These are phyloP conservation scores for Komagataella ulmi DNA, from an alignment of 805 yeast species.

Conservation along the genomic window DNA sequence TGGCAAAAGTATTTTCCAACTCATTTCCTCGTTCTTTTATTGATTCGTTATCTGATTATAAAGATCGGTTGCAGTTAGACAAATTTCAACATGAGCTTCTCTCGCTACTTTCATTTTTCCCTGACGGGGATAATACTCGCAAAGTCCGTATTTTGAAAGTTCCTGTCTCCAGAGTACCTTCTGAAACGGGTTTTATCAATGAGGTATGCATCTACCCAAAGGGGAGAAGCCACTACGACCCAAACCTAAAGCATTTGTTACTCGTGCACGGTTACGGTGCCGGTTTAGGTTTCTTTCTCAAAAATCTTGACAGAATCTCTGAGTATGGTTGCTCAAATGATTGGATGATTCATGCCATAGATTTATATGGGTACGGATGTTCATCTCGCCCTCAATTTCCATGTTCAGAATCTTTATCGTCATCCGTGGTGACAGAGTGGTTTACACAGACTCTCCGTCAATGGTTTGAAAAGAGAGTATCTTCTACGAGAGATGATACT, in stretches of 20 bases:
- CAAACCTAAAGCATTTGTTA: slow-evolving; percentile 37
- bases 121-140: slow-evolving; percentile 35
- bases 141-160: slow-evolving; percentile 36
- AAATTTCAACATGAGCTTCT: slow-evolving; percentile 31
- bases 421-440: slow-evolving; percentile 42
- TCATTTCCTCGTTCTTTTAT: slow-evolving; percentile 43
- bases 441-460: slow-evolving; percentile 49
- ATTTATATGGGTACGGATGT: slow-evolving; percentile 82
- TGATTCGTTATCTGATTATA: slow-evolving; percentile 42
- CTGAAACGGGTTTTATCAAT: slow-evolving; percentile 44
- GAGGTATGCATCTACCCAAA: slow-evolving; percentile 53
- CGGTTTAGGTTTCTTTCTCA: slow-evolving; percentile 67
- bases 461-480: slow-evolving; percentile 45
- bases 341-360: slow-evolving; percentile 79
- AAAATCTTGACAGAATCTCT: slow-evolving; percentile 38
- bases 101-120: slow-evolving; percentile 44
- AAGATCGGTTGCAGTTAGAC: slow-evolving; percentile 13
- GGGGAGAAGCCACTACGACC: slow-evolving; percentile 2
- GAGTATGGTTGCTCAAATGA: slow-evolving; percentile 37
- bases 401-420: slow-evolving; percentile 20
- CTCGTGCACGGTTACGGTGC: slow-evolving; percentile 92
- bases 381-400: slow-evolving; percentile 70
- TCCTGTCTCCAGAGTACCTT: slow-evolving; percentile 25
- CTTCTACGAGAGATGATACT: slow-evolving; percentile 26
- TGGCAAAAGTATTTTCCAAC: slow-evolving; percentile 35